phyloP scores from a whole-genome alignment of 2,329 filamentous ascomycete species.

The Fonsecaea erecta region DNA sequence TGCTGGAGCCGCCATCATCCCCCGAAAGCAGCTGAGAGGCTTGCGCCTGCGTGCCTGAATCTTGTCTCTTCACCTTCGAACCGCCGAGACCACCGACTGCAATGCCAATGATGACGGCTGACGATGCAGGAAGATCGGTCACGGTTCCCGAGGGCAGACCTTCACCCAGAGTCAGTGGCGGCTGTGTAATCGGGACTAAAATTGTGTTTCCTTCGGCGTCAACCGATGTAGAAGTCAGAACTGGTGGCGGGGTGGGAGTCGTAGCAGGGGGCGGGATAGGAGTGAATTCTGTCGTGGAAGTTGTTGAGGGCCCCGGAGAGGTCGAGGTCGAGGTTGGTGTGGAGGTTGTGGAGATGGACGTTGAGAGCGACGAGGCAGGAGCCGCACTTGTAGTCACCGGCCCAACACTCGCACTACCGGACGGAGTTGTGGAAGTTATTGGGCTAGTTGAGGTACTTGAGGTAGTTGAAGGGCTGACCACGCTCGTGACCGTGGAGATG shows the following conservation, averaged over 20 bases:
- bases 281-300: conserved; percentile 19
- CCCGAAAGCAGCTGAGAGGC: conserved; percentile 20
- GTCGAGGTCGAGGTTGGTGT: conserved; percentile 9
- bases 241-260: conserved; percentile 20
- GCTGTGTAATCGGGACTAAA: conserved; percentile 22
- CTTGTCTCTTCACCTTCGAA: conserved; percentile 28
- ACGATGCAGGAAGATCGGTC: conserved; percentile 23
- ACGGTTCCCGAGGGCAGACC: conserved; percentile 31
- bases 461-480: conserved; percentile 9
- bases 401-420: conserved; percentile 10
- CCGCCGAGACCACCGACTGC: conserved; percentile 12
- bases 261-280: conserved; percentile 21
- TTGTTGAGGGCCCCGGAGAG: conserved; percentile 8
- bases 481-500: conserved; percentile 18
- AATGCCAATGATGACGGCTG: conserved; percentile 28
- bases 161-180: conserved; percentile 27
- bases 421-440: conserved; percentile 14
- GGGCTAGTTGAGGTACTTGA: too few species aligned
- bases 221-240: conserved; percentile 18
- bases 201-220: conserved; percentile 27
- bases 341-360: neutral
- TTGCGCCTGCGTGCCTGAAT: neutral
- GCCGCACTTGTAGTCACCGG: conserved; percentile 8
- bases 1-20: conserved; percentile 20
- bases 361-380: neutral